phyloP scores from a whole-genome alignment of 306 rosid genomes.

The Ochetophila trinervis region DNA sequence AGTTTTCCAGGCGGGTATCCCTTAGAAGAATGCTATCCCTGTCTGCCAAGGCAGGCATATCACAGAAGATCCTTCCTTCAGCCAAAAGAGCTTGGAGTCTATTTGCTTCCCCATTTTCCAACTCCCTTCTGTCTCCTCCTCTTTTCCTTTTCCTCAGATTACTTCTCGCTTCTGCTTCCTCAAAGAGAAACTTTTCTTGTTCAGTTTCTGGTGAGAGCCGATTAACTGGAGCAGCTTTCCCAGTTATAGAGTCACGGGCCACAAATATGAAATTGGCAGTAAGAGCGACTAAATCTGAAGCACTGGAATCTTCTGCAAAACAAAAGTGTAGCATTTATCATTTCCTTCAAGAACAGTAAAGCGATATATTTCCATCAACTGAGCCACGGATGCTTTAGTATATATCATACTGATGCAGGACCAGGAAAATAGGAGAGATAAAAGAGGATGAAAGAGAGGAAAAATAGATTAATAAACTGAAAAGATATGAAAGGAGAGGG shows the following conservation, averaged over 20 bases:
- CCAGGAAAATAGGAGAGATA: too few species aligned
- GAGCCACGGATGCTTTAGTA: neutral
- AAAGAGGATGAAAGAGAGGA: too few species aligned
- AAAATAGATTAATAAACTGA: too few species aligned
- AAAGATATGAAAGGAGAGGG: too few species aligned
- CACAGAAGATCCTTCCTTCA: slow-evolving; percentile 19
- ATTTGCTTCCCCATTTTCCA: slow-evolving; percentile 40
- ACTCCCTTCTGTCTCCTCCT: slow-evolving; percentile 32
- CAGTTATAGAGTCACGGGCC: slow-evolving; percentile 87
- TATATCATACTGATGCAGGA: too few species aligned
- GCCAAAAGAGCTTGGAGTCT: slow-evolving; percentile 14
- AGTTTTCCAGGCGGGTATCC: slow-evolving; percentile 71
- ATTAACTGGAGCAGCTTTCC: slow-evolving; percentile 88
- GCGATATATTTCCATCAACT: neutral
- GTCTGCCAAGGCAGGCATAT: slow-evolving; percentile 76
- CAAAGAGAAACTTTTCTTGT: slow-evolving; percentile 54
- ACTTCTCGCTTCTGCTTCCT: slow-evolving; percentile 78
- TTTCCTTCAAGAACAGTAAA: neutral
- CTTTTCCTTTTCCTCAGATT: slow-evolving; percentile 59
- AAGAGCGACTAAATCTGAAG: slow-evolving; percentile 52
- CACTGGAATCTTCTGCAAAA: slow-evolving; percentile 40
- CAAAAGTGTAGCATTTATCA: neutral
- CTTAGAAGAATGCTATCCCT: slow-evolving; percentile 80
- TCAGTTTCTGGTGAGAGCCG: slow-evolving; percentile 72
- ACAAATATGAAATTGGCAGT: slow-evolving; percentile 96